Evolutionary conservation across 2,329 filamentous ascomycete genomes (phyloP).

Genomic region (Pseudogymnoascus sp.): DNA sequence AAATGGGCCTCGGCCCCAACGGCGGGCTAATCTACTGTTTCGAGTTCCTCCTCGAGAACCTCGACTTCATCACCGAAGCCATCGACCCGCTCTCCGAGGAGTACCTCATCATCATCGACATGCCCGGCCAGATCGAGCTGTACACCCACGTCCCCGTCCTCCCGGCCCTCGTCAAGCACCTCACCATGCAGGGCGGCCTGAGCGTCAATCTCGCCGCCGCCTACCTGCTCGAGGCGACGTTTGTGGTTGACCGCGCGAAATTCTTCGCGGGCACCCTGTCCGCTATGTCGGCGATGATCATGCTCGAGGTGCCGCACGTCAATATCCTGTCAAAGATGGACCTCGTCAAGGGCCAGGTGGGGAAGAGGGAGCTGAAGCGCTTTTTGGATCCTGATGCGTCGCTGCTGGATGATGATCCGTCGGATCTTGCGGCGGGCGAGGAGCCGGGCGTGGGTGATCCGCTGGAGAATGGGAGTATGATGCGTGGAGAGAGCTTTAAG

Average conservation of each 20-base stretch:
- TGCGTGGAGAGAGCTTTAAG: conserved; percentile 75
- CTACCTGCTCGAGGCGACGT: conserved; percentile 91
- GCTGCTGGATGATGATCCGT: conserved; percentile 71
- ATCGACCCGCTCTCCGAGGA: conserved; percentile 84
- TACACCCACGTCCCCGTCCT: conserved; percentile 95
- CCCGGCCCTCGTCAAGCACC: conserved; percentile 71
- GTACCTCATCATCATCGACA: conserved; percentile 95
- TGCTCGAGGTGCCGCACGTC: conserved; percentile 93
- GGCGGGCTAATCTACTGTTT: conserved; percentile 94
- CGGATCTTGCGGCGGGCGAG: conserved; percentile 30
- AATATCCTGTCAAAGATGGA: conserved; percentile 99
- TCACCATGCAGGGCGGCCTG: conserved; percentile 69
- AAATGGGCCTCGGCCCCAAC: conserved; percentile 82
- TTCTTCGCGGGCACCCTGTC: conserved; percentile 94
- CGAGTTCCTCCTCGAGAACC: conserved; percentile 88
- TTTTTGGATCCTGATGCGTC: conserved; percentile 82
- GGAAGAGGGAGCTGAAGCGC: conserved; percentile 77
- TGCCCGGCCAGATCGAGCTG: conserved; percentile 97
- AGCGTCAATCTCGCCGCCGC: conserved; percentile 89
- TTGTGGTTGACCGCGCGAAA: conserved; percentile 90
- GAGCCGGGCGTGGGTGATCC: conserved; percentile 43
- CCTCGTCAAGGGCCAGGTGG: conserved; percentile 80
- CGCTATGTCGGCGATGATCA: conserved; percentile 98
- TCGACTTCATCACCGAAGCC: conserved; percentile 81
- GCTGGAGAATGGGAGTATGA: conserved; percentile 59